Conservation (phyloP, 177 flowering plant genomes). For the Vitis hybrid region DNA sequence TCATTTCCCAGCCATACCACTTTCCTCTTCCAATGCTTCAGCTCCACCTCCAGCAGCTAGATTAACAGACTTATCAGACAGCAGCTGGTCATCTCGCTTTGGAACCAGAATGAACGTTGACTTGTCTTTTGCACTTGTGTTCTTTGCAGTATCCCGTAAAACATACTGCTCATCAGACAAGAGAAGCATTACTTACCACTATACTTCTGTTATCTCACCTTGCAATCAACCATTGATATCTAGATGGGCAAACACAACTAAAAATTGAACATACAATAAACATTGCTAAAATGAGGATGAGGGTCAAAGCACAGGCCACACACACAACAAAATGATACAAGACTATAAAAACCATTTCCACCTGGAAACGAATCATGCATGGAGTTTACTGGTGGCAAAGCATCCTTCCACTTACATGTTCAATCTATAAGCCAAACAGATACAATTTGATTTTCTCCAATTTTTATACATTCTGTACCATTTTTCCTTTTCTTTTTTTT, state of each 20-base stretch:
- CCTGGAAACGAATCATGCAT: too few species aligned
- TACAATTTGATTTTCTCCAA: too few species aligned
- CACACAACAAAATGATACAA: not conserved
- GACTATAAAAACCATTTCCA: too few species aligned
- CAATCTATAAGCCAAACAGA: too few species aligned
- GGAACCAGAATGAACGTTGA: slow-evolving; percentile 46
- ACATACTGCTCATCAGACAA: slow-evolving; percentile 59
- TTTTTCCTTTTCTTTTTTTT: too few species aligned
- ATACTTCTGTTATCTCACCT: not conserved
- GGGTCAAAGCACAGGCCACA: not conserved
- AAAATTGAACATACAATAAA: not conserved
- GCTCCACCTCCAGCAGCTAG: slow-evolving; percentile 34
- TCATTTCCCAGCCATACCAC: slow-evolving; percentile 36
- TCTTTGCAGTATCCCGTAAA: slow-evolving; percentile 55
- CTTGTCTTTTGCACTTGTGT: slow-evolving; percentile 54
- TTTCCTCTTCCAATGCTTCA: slow-evolving; percentile 46
- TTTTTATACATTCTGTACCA: too few species aligned
- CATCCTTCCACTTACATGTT: too few species aligned
- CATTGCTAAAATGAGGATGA: not conserved
- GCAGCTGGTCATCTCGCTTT: slow-evolving; percentile 55
- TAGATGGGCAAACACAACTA: not conserved
- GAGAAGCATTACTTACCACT: slow-evolving; percentile 1
- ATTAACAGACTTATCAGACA: slow-evolving; percentile 41
- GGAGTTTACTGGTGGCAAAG: too few species aligned
- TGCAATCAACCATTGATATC: not conserved